phyloP scores from a whole-genome alignment of 2,329 filamentous ascomycete species.

The Fusarium pseudoanthophilum region DNA sequence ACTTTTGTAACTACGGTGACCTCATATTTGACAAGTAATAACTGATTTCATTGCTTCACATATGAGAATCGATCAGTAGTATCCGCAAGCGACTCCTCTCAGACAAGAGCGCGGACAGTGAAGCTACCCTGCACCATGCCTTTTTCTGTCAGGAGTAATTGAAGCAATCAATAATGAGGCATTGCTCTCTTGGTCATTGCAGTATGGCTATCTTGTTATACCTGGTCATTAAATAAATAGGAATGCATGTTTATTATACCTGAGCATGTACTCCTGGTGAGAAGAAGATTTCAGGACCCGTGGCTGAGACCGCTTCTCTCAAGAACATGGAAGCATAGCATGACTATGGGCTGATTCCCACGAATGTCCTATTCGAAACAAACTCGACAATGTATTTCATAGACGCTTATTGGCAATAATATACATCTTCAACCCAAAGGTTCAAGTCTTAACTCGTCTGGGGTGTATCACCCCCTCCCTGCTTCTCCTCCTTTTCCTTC shows the following conservation, averaged over 20 bases:
- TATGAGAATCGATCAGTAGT: not conserved
- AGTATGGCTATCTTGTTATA: not conserved
- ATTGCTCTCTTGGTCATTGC: fast-evolving
- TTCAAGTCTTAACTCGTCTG: conserved; percentile 15
- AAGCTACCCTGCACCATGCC: not conserved
- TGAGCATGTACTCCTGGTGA: not conserved
- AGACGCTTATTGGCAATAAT: not conserved
- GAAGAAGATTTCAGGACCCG: not conserved
- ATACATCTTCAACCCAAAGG: not conserved
- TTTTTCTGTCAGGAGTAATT: not conserved
- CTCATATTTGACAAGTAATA: fast-evolving
- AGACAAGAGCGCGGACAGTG: not conserved
- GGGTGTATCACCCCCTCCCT: conserved; percentile 15
- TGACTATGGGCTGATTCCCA: not conserved
- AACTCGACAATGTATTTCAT: not conserved
- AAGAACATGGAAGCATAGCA: not conserved
- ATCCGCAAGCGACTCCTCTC: not conserved
- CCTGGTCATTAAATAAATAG: not conserved
- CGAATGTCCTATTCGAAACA: not conserved
- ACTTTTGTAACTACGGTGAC: fast-evolving
- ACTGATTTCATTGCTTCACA: not conserved
- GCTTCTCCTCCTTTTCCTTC: conserved; percentile 47
- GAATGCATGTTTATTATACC: no score
- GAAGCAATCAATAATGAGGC: no score
- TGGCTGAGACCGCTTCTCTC: fast-evolving